phyloP scores from a whole-genome alignment of 2,329 filamentous ascomycete species.

The Pseudocercospora macadamiae region DNA sequence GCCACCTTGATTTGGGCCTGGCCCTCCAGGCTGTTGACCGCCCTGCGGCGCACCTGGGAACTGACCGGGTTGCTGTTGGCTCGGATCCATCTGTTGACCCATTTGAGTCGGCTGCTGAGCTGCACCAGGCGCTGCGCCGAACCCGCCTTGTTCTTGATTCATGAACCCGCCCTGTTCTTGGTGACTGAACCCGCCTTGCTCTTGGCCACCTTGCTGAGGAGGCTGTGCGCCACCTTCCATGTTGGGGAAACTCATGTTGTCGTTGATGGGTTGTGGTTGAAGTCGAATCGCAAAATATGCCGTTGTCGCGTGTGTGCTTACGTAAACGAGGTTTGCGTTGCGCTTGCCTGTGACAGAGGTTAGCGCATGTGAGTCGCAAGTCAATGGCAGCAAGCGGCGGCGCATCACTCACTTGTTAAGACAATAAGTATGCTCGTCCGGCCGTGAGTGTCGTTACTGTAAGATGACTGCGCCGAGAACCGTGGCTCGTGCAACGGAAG shows the following conservation, averaged over 20 bases:
- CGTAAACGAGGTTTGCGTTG: slow-evolving; percentile 22
- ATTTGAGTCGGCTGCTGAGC: slow-evolving; percentile 57
- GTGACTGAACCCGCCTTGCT: slow-evolving; percentile 35
- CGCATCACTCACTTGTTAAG: slow-evolving; percentile 31
- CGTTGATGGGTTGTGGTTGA: slow-evolving; percentile 15
- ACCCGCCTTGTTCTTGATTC: slow-evolving; percentile 38
- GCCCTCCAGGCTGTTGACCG: slow-evolving; percentile 41
- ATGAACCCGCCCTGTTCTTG: slow-evolving; percentile 38
- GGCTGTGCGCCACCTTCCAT: slow-evolving; percentile 64
- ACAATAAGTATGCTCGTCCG: slow-evolving; percentile 38
- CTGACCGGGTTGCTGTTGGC: slow-evolving; percentile 41
- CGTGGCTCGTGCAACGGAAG: slow-evolving; percentile 16
- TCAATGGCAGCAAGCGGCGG: slow-evolving; percentile 7
- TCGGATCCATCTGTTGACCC: slow-evolving; percentile 61
- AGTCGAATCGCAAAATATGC: slow-evolving; percentile 19
- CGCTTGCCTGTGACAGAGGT: slow-evolving; percentile 10
- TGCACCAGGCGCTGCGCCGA: slow-evolving; percentile 55
- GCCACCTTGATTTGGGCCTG: slow-evolving; percentile 42
- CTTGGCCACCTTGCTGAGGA: slow-evolving; percentile 50
- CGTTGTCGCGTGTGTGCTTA: slow-evolving; percentile 28
- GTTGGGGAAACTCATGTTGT: slow-evolving; percentile 67
- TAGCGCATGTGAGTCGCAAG: slow-evolving; percentile 16
- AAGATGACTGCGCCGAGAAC: slow-evolving; percentile 27
- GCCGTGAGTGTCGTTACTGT: slow-evolving; percentile 32
- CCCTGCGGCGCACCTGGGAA: slow-evolving; percentile 51